A percentile compares a stretch with the other conserved stretches of the same genome.
Conservation (phyloP, 169 alveolate genomes). For the Plasmodium blacklocki region DNA sequence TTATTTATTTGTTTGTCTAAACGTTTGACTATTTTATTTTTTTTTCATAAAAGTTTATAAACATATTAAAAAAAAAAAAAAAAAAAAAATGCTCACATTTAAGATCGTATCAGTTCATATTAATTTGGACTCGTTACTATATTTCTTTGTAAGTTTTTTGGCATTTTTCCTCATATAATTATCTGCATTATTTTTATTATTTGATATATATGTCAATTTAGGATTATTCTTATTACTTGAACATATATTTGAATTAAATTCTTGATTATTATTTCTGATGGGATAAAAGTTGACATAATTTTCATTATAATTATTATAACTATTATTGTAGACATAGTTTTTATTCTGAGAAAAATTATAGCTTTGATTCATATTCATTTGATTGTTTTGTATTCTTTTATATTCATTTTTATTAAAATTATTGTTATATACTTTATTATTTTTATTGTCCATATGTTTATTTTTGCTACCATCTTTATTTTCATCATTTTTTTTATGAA, state of each 20-base stretch:
- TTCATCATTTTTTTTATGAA: constrained; percentile 15
- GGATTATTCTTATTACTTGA: constrained; percentile 9
- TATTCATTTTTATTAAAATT: background rate
- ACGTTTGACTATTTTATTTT: background rate
- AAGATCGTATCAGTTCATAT: background rate
- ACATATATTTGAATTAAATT: background rate
- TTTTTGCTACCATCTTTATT: background rate
- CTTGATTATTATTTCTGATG: background rate
- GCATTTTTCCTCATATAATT: background rate
- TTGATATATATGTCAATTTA: background rate
- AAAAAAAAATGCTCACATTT: background rate
- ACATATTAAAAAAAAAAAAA: background rate
- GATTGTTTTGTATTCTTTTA: background rate
- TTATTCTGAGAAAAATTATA: background rate
- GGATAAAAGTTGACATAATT: background rate
- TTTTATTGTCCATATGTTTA: background rate
- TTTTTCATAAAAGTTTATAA: background rate
- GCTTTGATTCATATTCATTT: background rate
- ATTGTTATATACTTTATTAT: constrained; percentile 11
- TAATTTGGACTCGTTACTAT: background rate
- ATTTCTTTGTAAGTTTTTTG: constrained; percentile 8
- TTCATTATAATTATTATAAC: constrained; percentile 1
- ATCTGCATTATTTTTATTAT: constrained; percentile 2
- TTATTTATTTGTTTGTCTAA: too few species aligned
- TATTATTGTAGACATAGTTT: constrained; percentile 3